Evolutionary conservation across 163 green algal genomes (phyloP).

Genomic region (Trebouxia gelatinosa): DNA sequence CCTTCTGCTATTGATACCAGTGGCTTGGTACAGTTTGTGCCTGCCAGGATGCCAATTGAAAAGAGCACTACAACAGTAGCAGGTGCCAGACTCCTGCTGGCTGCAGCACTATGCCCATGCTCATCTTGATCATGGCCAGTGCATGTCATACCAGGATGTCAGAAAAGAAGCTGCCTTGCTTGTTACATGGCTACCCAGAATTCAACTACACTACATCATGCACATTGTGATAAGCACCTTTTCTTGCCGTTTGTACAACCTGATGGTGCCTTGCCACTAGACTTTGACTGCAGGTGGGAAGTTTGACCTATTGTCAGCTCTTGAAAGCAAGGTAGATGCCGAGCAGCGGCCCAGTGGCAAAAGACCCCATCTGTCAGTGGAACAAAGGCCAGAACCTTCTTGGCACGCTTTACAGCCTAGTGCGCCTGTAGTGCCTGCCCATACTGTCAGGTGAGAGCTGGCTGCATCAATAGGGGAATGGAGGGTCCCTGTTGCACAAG

Average conservation of each 20-base stretch:
- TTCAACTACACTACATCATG: background rate
- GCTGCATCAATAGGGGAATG: too few relatives aligned
- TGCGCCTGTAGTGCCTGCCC: too few relatives aligned
- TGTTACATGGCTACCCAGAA: background rate
- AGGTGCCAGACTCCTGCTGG: background rate
- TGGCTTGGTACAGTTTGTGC: constrained; percentile 18
- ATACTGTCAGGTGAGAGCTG: too few relatives aligned
- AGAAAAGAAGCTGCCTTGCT: background rate
- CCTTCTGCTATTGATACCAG: constrained; percentile 29
- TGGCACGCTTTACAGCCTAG: too few relatives aligned
- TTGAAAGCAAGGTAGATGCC: constrained; percentile 23
- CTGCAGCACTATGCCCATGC: background rate
- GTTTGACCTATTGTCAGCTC: constrained; percentile 10
- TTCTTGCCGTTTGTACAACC: background rate
- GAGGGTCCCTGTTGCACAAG: too few relatives aligned
- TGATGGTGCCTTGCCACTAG: background rate
- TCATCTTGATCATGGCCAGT: too few relatives aligned
- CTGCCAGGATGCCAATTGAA: background rate
- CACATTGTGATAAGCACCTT: background rate
- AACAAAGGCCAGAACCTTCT: too few relatives aligned
- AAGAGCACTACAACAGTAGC: background rate
- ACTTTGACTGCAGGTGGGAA: background rate
- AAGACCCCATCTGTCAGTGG: background rate
- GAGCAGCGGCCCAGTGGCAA: constrained; percentile 15
- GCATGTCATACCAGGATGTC: background rate